Evolutionary conservation across 352 stramenopile species (phyloP), one percentile per base, ranked within the genome.

Genomic region (Globisporangium echinulatum): DNA sequence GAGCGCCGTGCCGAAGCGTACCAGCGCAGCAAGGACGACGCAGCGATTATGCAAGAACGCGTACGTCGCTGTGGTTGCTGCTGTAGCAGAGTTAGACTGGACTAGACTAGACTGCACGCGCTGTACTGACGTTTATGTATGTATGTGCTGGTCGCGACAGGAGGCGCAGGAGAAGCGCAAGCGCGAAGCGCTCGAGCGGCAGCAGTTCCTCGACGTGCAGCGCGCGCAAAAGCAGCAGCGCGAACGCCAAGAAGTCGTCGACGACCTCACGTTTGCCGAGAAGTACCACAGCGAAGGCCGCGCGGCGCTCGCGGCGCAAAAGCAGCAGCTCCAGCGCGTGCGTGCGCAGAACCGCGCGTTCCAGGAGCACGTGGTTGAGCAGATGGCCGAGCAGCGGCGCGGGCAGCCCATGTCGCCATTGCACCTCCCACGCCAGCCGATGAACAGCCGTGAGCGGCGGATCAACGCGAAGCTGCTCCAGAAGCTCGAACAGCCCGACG

Each of bases 391-490:
- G 65, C 79, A 90, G 62, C 73, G 71, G 56, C 54, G 69, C 15
- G 69, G 64, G 0, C 68, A 82, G 51, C 69, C 79, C 37, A 75
- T 79, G 48, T 83, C 77, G 36, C 67, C 74, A 9, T 58, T 87
- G 49, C 77, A 84, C 60, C 56, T 84, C 53, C 77, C 77, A 19
- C 78, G 79, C 48, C 69, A 71, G 44, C 72, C 80, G 17, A 90
- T 90, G 79, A 85, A 90, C 61, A 77, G 69, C 55, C 71, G 75
- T 7, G 79, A 89, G 61, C 78, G 71, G 44, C 48, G 75, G 37
- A 68, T 89, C 47, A 89, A 89, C 58, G 74, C 77, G 25, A 81
- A 85, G 61, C 61, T 85, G 13, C 58, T 89, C n/a, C 68, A 86
- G 59, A 89, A 89, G 58, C 70, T 89, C 1, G 75, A 89, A 47